Evolutionary conservation across 2,329 filamentous ascomycete genomes (phyloP).

Genomic region (Fusarium sp.): DNA sequence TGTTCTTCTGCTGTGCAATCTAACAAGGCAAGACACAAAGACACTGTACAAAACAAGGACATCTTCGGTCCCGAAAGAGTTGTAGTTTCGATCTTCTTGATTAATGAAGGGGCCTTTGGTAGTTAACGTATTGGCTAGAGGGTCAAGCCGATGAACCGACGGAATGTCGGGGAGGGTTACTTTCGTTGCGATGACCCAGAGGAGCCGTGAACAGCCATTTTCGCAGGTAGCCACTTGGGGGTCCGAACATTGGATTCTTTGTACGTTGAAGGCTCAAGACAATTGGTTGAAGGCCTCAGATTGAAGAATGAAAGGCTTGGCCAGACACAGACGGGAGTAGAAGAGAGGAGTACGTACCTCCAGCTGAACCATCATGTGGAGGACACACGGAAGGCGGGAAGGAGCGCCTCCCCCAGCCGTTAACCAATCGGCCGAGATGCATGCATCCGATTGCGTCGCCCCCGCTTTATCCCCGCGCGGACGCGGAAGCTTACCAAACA

Average conservation of each 20-base stretch:
- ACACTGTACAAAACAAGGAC: background rate
- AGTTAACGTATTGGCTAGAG: background rate
- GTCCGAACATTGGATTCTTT: background rate
- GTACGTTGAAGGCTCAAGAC: background rate
- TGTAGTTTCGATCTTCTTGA: background rate
- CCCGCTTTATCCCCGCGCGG: slow-evolving; percentile 32
- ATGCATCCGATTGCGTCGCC: background rate
- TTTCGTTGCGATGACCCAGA: background rate
- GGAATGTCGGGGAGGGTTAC: background rate
- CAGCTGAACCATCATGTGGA: background rate
- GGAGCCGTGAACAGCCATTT: background rate
- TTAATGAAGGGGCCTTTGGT: background rate
- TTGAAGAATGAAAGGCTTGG: background rate
- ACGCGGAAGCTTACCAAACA: slow-evolving; percentile 7
- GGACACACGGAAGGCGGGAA: slow-evolving; percentile 9
- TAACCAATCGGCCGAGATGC: slow-evolving; percentile 28
- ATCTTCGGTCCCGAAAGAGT: background rate
- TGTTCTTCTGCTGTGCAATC: background rate
- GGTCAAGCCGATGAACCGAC: background rate
- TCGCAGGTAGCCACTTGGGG: background rate
- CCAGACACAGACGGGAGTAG: background rate
- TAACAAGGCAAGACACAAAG: background rate
- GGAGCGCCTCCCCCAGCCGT: background rate
- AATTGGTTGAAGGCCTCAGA: background rate
- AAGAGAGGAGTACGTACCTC: background rate